Percentiles rank a stretch among this genome's conserved stretches.
These are phyloP conservation scores for Lyophyllum semitale DNA, from an alignment of 768 basidiomycete genomes.

Conservation along the genomic window DNA sequence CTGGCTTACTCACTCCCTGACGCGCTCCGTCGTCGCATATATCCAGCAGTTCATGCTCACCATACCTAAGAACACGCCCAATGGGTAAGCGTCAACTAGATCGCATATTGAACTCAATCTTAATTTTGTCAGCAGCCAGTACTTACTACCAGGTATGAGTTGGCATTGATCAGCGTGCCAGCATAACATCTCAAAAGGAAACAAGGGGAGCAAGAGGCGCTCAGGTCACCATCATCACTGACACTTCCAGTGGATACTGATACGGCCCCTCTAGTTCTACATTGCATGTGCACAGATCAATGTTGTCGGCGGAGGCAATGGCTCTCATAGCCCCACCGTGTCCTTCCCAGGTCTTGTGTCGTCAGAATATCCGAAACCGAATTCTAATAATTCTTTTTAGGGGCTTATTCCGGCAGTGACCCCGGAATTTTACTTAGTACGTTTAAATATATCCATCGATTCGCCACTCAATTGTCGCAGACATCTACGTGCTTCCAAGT, in stretches of 20 bases:
- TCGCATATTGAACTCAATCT: not conserved
- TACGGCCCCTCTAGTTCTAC: conserved; percentile 27
- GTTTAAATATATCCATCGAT: not conserved
- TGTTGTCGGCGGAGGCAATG: conserved; percentile 32
- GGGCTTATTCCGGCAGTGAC: conserved; percentile 32
- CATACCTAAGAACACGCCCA: conserved; percentile 33
- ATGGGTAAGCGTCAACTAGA: conserved; percentile 24
- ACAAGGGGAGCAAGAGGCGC: conserved; percentile 34
- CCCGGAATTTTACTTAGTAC: conserved; percentile 35
- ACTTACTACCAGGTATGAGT: conserved; percentile 28
- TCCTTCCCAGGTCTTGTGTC: conserved; percentile 32
- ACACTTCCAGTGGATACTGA: not conserved
- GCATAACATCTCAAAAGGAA: not conserved
- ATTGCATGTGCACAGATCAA: conserved; percentile 39
- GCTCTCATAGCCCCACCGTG: conserved; percentile 29
- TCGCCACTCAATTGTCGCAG: conserved; percentile 7
- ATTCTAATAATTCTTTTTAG: conserved; percentile 7
- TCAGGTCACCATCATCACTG: conserved; percentile 17
- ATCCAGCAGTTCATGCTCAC: conserved; percentile 33
- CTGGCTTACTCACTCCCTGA: not conserved
- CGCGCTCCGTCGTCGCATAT: conserved; percentile 16
- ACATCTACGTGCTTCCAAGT: conserved; percentile 31
- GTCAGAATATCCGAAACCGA: not conserved
- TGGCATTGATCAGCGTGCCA: not conserved
- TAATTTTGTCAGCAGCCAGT: conserved; percentile 21